phyloP scores from a whole-genome alignment of 2,329 filamentous ascomycete species.

The Hypoxylon sp. region DNA sequence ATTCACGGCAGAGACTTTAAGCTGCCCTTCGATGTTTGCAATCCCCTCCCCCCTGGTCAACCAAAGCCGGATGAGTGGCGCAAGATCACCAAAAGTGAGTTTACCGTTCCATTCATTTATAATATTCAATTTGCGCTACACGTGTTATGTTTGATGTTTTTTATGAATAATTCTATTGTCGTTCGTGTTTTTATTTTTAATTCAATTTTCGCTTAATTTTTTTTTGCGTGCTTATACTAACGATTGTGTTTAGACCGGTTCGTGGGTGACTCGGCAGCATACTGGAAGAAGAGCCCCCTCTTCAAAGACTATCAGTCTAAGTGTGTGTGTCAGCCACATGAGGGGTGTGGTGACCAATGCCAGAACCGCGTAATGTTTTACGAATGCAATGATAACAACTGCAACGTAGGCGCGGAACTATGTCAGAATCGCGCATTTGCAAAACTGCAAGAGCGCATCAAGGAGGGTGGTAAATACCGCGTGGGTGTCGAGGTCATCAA shows the following conservation, averaged over 20 bases:
- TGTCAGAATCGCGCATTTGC: conserved; percentile 94
- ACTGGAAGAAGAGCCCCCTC: conserved; percentile 85
- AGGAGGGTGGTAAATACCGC: conserved; percentile 86
- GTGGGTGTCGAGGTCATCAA: conserved; percentile 96
- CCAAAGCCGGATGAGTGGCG: conserved; percentile 95
- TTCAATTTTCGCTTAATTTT: conserved; percentile 5
- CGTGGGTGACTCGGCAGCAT: conserved; percentile 83
- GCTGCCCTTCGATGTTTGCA: conserved; percentile 90
- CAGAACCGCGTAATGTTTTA: conserved; percentile 98
- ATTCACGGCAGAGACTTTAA: conserved; percentile 85
- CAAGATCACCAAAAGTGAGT: conserved; percentile 90
- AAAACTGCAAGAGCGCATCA: conserved; percentile 80
- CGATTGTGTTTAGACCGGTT: conserved; percentile 79
- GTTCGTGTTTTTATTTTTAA: conserved; percentile 1
- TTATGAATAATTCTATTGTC: conserved; percentile 1
- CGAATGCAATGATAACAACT: conserved; percentile 93
- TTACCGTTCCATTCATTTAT: neutral
- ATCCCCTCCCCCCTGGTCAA: conserved; percentile 86
- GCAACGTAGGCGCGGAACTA: conserved; percentile 78
- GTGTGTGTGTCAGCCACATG: conserved; percentile 83
- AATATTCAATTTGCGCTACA: neutral
- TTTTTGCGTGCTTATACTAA: conserved; percentile 50
- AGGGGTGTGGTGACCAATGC: conserved; percentile 89
- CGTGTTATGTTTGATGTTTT: neutral
- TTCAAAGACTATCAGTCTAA: conserved; percentile 81